A percentile compares a stretch with the other conserved stretches of the same genome.
Conservation (phyloP, 2,329 filamentous ascomycete genomes). For the Phyllosticta citriasiana region DNA sequence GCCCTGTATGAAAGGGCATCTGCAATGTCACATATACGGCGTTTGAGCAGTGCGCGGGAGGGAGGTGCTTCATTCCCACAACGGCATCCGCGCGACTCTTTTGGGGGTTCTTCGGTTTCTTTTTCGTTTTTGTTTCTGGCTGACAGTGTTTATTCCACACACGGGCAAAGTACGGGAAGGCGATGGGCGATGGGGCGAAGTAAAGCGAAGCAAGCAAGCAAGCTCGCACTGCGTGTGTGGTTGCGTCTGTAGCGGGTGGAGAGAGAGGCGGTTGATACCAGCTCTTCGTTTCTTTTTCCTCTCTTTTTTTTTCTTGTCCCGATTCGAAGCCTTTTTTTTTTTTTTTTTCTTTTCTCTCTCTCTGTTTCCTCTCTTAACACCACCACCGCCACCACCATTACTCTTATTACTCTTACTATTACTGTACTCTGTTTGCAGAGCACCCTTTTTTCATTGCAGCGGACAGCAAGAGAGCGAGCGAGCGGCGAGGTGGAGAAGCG, state of each 20-base stretch:
- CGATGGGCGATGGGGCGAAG: neutral
- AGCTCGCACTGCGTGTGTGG: neutral
- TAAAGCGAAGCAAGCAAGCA: neutral
- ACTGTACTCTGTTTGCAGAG: neutral
- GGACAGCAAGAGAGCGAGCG: neutral
- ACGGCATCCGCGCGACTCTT: conserved; percentile 4
- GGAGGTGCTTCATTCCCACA: neutral
- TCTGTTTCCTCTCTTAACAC: too few relatives aligned
- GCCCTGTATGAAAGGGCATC: neutral
- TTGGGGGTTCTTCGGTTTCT: neutral
- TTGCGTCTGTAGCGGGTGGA: conserved; percentile 3
- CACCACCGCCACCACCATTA: neutral
- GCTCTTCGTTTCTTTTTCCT: conserved; percentile 6
- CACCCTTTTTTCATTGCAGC: neutral
- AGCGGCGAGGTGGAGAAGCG: neutral
- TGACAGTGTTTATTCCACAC: neutral
- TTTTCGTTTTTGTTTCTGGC: conserved; percentile 2
- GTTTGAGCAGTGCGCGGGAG: conserved; percentile 9
- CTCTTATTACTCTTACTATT: neutral
- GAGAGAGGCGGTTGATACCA: conserved; percentile 10
- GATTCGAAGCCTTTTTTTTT: neutral
- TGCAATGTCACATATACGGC: conserved; percentile 10
- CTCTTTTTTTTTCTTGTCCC: neutral
- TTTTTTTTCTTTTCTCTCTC: neutral
- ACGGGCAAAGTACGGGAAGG: neutral